Percentiles rank a stretch among this genome's conserved stretches.
Evolutionary conservation across 2,329 filamentous ascomycete species (phyloP).

Genomic region (Aspergillus bombycis): DNA sequence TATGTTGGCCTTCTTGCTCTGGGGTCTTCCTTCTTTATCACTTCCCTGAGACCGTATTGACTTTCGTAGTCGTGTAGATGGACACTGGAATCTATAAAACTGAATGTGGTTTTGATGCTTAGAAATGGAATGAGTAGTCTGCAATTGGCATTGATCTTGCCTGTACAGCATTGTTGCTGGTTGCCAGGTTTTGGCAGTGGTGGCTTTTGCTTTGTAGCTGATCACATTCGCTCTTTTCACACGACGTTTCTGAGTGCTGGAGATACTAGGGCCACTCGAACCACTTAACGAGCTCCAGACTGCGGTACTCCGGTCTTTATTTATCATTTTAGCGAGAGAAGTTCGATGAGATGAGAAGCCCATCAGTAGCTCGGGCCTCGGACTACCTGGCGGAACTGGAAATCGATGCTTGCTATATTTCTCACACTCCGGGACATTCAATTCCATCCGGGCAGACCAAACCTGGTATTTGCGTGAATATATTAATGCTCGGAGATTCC

Average conservation of each 20-base stretch:
- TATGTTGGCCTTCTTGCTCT: not conserved
- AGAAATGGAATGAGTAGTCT: not conserved
- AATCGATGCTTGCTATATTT: constrained; percentile 22
- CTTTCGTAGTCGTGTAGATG: not conserved
- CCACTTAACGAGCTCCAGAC: not conserved
- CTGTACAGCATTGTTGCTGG: not conserved
- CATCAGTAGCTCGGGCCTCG: constrained; percentile 31
- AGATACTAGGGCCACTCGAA: not conserved
- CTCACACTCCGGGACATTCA: constrained; percentile 25
- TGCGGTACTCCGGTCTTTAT: not conserved
- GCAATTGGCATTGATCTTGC: not conserved
- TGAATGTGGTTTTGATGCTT: not conserved
- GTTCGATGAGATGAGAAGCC: constrained; percentile 22
- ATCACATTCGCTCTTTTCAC: too few relatives aligned
- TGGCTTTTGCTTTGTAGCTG: not conserved
- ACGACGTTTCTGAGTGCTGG: not conserved
- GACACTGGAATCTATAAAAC: too few relatives aligned
- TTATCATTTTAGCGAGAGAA: not conserved
- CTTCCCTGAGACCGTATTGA: not conserved
- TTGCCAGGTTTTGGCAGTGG: not conserved
- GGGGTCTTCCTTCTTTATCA: not conserved
- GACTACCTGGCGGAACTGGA: constrained; percentile 41
- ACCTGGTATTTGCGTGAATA: constrained; percentile 33
- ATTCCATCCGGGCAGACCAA: constrained; percentile 44
- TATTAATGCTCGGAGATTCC: not conserved